Conservation (phyloP, 352 stramenopile genomes). For the Phytopythium oedochilum region DNA sequence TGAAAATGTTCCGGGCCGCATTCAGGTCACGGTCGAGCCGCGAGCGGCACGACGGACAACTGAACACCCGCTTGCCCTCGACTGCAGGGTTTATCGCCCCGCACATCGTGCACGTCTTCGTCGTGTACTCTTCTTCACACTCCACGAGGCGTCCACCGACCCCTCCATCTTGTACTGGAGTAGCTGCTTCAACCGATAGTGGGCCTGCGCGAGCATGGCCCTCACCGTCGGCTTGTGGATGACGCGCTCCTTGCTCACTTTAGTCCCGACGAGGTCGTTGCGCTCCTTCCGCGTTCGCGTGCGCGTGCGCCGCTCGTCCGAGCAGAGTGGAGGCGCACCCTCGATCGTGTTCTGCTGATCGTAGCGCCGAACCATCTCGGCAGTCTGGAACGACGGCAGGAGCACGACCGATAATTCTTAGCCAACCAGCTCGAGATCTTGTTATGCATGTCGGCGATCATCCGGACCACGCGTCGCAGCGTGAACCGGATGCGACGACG, state of each 20-base stretch:
- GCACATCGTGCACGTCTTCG: too few relatives aligned
- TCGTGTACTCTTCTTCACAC: constrained; percentile 14
- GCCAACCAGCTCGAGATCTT: constrained; percentile 8
- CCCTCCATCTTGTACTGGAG: constrained; percentile 12
- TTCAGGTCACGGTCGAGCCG: constrained; percentile 8
- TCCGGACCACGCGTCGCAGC: not conserved
- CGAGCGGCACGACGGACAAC: not conserved
- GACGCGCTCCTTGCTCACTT: not conserved
- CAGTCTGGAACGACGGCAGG: constrained; percentile 2
- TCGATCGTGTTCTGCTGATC: not conserved
- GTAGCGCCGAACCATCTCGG: constrained; percentile 5
- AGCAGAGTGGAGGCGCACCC: not conserved
- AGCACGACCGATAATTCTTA: not conserved
- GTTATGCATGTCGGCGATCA: constrained; percentile 8
- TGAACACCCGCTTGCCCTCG: constrained; percentile 2
- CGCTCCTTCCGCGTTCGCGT: constrained; percentile 1
- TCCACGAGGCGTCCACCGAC: constrained; percentile 4
- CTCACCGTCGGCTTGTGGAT: constrained; percentile 7
- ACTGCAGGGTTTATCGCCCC: too few relatives aligned
- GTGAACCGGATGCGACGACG: not conserved
- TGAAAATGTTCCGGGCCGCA: constrained; percentile 10
- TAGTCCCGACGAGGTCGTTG: too few relatives aligned
- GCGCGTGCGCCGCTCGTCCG: not conserved
- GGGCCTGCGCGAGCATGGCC: constrained; percentile 13
- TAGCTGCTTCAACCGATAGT: constrained; percentile 10